These are phyloP conservation scores for Cylindrotheca closterium DNA, from an alignment of 108 stramenopile genomes.

Conservation along the genomic window DNA sequence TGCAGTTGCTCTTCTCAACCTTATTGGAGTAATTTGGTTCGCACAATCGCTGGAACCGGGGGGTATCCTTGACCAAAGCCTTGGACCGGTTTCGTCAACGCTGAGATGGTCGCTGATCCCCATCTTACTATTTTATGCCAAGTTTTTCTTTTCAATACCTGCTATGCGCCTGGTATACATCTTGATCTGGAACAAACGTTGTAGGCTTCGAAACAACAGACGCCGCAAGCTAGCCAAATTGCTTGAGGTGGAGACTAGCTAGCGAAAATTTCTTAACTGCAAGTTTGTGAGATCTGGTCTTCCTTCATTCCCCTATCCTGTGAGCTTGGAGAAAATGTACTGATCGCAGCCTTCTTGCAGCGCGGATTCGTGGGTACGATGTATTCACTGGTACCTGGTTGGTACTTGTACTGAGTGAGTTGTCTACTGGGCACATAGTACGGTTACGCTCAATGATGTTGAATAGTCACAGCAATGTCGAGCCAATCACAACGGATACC, in stretches of 20 bases:
- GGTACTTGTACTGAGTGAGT: too few species aligned
- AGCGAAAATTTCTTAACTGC: too few species aligned
- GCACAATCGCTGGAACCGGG: slow-evolving; percentile 53
- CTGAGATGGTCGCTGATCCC: slow-evolving; percentile 33
- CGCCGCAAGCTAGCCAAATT: slow-evolving; percentile 10
- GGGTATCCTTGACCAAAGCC: slow-evolving; percentile 44
- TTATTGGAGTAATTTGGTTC: slow-evolving; percentile 73
- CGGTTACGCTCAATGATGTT: too few species aligned
- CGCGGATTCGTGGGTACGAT: too few species aligned
- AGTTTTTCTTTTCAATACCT: slow-evolving; percentile 61
- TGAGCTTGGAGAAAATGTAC: too few species aligned
- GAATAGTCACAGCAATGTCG: too few species aligned
- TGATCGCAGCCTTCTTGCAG: too few species aligned
- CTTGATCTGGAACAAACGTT: slow-evolving; percentile 16
- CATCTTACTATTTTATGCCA: slow-evolving; percentile 67
- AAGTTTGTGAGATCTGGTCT: too few species aligned
- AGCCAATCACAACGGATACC: too few species aligned
- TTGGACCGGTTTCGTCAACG: slow-evolving; percentile 1
- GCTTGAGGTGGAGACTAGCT: not conserved
- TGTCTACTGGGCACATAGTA: too few species aligned
- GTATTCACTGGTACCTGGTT: too few species aligned
- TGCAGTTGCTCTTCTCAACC: slow-evolving; percentile 61
- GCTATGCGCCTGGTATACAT: slow-evolving; percentile 42
- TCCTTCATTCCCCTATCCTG: too few species aligned
- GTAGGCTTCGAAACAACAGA: slow-evolving; percentile 14